Evolutionary conservation across 352 stramenopile genomes (phyloP), one percentile per base, ranked within the genome.

Genomic region (Phytophthora boehmeriae): DNA sequence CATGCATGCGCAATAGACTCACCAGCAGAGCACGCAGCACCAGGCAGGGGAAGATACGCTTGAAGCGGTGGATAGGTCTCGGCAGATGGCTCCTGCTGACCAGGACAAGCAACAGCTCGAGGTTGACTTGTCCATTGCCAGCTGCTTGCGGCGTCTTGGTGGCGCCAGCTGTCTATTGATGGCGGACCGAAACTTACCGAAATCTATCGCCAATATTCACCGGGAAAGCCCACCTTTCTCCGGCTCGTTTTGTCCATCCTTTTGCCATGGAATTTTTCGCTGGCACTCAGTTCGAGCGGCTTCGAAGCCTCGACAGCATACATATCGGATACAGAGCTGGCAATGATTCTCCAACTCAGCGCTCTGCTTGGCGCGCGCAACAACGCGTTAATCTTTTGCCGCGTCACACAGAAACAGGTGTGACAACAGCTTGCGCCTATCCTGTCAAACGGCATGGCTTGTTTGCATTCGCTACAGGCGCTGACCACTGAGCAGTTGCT

Each of bases 171-270:
- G 45, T 25, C 13, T 28, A n/a, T n/a, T 8, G 25, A 44, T 20
- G 36, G 39, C 34, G 22, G 44, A 63, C 50, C 27, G 54, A 59
- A 63, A 56, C 59, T 68, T 30, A 30, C 25, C 25, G 25, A 30
- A 30, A 30, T 30, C 6, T 30, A 30, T n/a, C n/a, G 22, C 20
- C 38, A 44, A 44, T 66, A 65, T 61, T 51, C 47, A 30, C 50
- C 32, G 53, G 53, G 59, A 68, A 73, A 69, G 59, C 53, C 43
- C 25, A 10, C 5, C 17, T 14, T 32, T 39, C 34, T 13, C 30
- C 17, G 51, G 63, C 4, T 39, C 41, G 43, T 46, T 73, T 54
- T 68, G 46, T 30, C n/a, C 38, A 44, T 9, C 13, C 38, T 30
- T 30, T 30, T 30, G 25, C 25, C 25, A 30, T 30, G 25, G 25